Evolutionary conservation across 495 filamentous ascomycete genomes (phyloP).

Genomic region (Copromyces sp.): DNA sequence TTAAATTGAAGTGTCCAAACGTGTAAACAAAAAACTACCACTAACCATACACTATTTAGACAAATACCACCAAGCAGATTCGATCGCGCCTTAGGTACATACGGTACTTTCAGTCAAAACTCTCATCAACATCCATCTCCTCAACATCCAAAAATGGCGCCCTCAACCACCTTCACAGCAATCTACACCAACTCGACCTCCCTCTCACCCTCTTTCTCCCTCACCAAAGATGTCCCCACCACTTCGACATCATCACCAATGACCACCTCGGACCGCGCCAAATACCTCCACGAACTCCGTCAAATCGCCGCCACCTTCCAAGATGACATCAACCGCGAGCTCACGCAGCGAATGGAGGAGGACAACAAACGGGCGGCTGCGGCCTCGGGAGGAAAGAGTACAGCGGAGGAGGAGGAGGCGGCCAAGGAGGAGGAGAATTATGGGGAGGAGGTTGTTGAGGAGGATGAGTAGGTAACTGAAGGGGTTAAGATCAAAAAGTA

Average conservation of each 20-base stretch:
- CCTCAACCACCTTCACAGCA: conserved; percentile 26
- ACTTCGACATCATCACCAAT: conserved; percentile 6
- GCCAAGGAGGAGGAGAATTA: conserved; percentile 79
- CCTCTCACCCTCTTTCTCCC: conserved; percentile 31
- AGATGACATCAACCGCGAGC: conserved; percentile 64
- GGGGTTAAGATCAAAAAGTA: too few relatives aligned
- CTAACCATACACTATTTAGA: not conserved
- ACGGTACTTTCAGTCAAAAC: not conserved
- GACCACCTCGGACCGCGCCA: conserved; percentile 34
- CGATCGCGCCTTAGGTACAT: not conserved
- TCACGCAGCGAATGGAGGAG: conserved; percentile 83
- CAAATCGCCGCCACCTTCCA: conserved; percentile 51
- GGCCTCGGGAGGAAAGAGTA: not conserved
- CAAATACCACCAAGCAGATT: not conserved
- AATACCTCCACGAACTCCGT: conserved; percentile 61
- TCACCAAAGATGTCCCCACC: conserved; percentile 30
- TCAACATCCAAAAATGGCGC: conserved; percentile 4
- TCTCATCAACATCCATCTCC: not conserved
- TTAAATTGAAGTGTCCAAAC: not conserved
- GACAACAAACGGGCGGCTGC: conserved; percentile 49
- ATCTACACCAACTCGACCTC: conserved; percentile 50
- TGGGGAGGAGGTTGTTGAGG: conserved; percentile 64
- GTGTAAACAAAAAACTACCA: not conserved
- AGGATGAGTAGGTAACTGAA: conserved; percentile 12
- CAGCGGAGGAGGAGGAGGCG: conserved; percentile 53